These are phyloP conservation scores for Paraphaeosphaeria sporulosa DNA, from an alignment of 2,329 filamentous ascomycete species.

Conservation along the genomic window DNA sequence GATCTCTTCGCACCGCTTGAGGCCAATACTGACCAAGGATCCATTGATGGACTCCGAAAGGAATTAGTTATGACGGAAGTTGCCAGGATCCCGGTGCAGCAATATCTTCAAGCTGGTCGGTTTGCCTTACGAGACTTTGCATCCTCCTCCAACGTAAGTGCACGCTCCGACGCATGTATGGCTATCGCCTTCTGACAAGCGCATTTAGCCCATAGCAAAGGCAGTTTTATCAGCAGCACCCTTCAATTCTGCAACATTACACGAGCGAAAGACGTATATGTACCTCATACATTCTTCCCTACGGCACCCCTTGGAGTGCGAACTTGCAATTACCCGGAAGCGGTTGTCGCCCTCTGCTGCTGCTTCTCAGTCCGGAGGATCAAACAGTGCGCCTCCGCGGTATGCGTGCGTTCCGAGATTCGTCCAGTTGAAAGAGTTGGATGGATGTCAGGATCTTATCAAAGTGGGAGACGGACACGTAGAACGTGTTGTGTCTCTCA, in stretches of 20 bases:
- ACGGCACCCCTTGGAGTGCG: conserved; percentile 44
- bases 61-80: conserved; percentile 49
- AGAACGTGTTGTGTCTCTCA: conserved; percentile 41
- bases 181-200: not conserved
- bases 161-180: not conserved
- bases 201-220: conserved; percentile 29
- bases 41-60: conserved; percentile 48
- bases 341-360: conserved; percentile 40
- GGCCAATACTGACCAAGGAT: conserved; percentile 36
- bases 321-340: conserved; percentile 47
- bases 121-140: conserved; percentile 32
- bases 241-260: conserved; percentile 46
- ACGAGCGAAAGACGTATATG: conserved; percentile 47
- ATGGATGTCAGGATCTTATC: conserved; percentile 35
- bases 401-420: conserved; percentile 47
- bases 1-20: conserved; percentile 47
- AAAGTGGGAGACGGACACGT: conserved; percentile 44
- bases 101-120: conserved; percentile 37
- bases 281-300: conserved; percentile 47
- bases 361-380: conserved; percentile 33
- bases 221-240: conserved; percentile 43
- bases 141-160: conserved; percentile 27
- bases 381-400: conserved; percentile 30
- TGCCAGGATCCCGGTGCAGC: conserved; percentile 41
- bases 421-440: conserved; percentile 34